A percentile compares a stretch with the other conserved stretches of the same genome.
phyloP scores from a whole-genome alignment of 805 yeast species.

The Saturnispora hagleri region DNA sequence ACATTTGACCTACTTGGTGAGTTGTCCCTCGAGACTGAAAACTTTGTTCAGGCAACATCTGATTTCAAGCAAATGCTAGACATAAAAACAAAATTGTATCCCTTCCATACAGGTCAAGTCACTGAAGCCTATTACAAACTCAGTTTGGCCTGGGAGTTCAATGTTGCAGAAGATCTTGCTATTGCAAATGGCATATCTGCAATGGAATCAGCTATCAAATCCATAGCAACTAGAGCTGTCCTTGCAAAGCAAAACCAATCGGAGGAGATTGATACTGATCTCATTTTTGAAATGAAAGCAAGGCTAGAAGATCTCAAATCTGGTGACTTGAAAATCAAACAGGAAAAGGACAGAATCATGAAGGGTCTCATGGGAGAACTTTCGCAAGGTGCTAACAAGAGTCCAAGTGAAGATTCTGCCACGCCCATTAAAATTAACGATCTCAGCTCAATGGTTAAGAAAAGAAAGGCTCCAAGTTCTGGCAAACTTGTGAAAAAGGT shows the following conservation, averaged over 20 bases:
- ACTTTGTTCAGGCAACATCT: constrained; percentile 65
- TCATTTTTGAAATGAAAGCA: constrained; percentile 47
- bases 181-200: constrained; percentile 42
- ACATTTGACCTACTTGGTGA: constrained; percentile 79
- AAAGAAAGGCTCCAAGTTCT: constrained; percentile 1
- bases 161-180: constrained; percentile 39
- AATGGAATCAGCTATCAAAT: constrained; percentile 33
- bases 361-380: constrained; percentile 4
- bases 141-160: constrained; percentile 67
- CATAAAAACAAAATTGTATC: constrained; percentile 44
- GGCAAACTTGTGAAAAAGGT: constrained; percentile 1
- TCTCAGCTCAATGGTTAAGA: constrained; percentile 4
- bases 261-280: constrained; percentile 31
- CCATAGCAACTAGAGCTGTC: constrained; percentile 33
- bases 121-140: constrained; percentile 78
- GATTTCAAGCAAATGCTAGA: constrained; percentile 56
- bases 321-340: constrained; percentile 2
- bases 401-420: not conserved
- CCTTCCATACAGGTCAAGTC: constrained; percentile 43
- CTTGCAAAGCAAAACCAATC: not conserved
- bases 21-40: constrained; percentile 81
- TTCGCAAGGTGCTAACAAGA: not conserved
- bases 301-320: constrained; percentile 45
- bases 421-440: constrained; percentile 1
- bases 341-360: constrained; percentile 7